A percentile compares a stretch with the other conserved stretches of the same genome.
phyloP scores from a whole-genome alignment of 768 basidiomycete species.

The Tricholoma bakamatsutake region DNA sequence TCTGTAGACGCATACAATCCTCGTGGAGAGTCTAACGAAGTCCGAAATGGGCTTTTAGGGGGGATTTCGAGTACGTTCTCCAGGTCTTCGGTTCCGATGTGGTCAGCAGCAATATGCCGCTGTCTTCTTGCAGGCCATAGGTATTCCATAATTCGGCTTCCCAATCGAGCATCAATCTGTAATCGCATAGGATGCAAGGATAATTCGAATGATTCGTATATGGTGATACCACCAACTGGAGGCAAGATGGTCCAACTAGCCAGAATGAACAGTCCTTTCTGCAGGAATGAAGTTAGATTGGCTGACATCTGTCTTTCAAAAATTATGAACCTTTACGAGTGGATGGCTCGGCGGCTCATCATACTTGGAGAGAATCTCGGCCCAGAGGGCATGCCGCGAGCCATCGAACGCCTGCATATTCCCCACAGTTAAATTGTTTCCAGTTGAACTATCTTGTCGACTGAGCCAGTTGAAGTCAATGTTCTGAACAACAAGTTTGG shows the following conservation, averaged over 20 bases:
- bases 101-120: conserved; percentile 21
- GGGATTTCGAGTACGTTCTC: conserved; percentile 12
- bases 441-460: conserved; percentile 82
- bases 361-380: conserved; percentile 82
- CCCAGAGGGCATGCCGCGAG: conserved; percentile 73
- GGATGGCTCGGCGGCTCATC: conserved; percentile 66
- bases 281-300: conserved; percentile 8
- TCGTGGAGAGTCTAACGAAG: conserved; percentile 49
- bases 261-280: conserved; percentile 70
- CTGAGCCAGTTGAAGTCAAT: conserved; percentile 80
- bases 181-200: conserved; percentile 82
- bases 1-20: conserved; percentile 20
- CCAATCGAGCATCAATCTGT: conserved; percentile 80
- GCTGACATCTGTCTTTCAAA: not conserved
- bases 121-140: conserved; percentile 68
- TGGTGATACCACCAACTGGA: conserved; percentile 89
- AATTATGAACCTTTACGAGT: conserved; percentile 53
- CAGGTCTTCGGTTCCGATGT: conserved; percentile 11
- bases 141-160: conserved; percentile 81
- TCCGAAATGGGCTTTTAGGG: conserved; percentile 18
- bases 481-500: conserved; percentile 78
- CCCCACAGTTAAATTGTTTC: conserved; percentile 67
- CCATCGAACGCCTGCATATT: conserved; percentile 86
- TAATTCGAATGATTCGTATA: conserved; percentile 78
- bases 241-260: conserved; percentile 82